A percentile compares a stretch with the other conserved stretches of the same genome.
Conservation (phyloP, 768 basidiomycete genomes). For the Rhodotorula toruloides region DNA sequence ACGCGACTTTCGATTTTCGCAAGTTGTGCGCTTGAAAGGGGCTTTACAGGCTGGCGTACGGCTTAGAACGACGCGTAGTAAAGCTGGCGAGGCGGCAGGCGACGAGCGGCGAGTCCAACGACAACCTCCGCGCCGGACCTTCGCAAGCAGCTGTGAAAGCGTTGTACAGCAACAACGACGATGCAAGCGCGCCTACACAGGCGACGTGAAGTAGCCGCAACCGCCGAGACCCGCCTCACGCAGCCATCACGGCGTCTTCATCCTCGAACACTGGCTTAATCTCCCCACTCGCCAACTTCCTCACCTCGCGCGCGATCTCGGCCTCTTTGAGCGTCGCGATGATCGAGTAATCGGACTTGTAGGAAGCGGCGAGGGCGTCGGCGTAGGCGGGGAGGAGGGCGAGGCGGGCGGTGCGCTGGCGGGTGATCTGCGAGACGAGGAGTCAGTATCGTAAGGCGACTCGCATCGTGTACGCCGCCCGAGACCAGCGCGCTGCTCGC, state of each 20-base stretch:
- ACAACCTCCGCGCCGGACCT: too few species aligned
- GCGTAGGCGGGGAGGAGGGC: not conserved
- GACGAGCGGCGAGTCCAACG: too few species aligned
- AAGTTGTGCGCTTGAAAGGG: too few species aligned
- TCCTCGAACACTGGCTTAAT: not conserved
- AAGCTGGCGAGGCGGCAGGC: too few species aligned
- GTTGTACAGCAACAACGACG: too few species aligned
- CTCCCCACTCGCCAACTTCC: slow-evolving; percentile 9
- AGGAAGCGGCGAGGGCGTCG: not conserved
- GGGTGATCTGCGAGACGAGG: slow-evolving; percentile 9
- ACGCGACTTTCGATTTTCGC: too few species aligned
- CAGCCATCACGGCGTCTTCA: not conserved
- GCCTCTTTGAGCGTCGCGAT: not conserved
- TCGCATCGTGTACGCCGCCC: not conserved
- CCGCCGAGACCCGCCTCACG: not conserved
- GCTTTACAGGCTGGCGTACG: too few species aligned
- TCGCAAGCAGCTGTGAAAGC: too few species aligned
- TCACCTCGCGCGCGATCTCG: slow-evolving; percentile 10
- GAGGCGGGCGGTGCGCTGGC: slow-evolving; percentile 7
- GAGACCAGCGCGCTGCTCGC: not conserved
- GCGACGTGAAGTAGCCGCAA: too few species aligned
- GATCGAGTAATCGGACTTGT: slow-evolving; percentile 3
- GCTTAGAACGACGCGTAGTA: too few species aligned
- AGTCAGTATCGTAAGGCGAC: not conserved
- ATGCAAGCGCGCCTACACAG: too few species aligned